Base-by-base conservation (phyloP, 164 flowering plant genomes). In the Stephania yunnanensis region DNA sequence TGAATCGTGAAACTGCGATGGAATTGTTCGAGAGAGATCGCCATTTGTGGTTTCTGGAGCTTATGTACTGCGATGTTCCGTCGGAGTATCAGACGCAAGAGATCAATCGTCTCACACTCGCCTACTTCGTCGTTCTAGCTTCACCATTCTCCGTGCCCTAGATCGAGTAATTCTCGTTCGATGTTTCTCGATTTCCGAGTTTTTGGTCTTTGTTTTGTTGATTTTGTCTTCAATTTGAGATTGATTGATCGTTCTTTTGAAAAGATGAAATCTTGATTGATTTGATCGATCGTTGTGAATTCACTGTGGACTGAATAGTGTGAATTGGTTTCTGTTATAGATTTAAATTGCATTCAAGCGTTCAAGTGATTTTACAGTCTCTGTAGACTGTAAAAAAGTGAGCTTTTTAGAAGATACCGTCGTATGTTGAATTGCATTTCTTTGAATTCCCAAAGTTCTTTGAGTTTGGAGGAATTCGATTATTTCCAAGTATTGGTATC, bases 81-180 rank as follows among this genome's bases (percentile, higher is more conserved):
- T 70, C 82, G 3, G 81, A 80, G 0, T 96, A 96, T 75, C 87
- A 93, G 77, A 69, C 75, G 10, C 97, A 93, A 81, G 99, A 96
- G 80, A 90, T 92, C 89, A 93, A 90, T 77, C 93, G 86, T 42
- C 91, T 96, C 73, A 94, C 98, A 75, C 95, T 94, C 75, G 97
- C 97, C 53, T 90, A 90, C 86, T 94, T 96, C 82, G 87, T 78
- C 75, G 78, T 96, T 91, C 97, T 17, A 91, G 92, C 78, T 92
- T 96, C 78, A 81, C 87, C 84, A 78, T 96, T 66, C 91, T 96
- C 74, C 75, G 80, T 55, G 91, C 94, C 77, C 84, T 89, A 36
- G 87, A 87, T 84, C 86, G 81, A 70, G 98, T 93, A 80, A 68
- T 9, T 36, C 7, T 7, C 44, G 2, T 22, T 45, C 48, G 19